These are phyloP conservation scores for Salpingoeca rosetta DNA, from an alignment of 78 protist genomes.

Conservation along the genomic window DNA sequence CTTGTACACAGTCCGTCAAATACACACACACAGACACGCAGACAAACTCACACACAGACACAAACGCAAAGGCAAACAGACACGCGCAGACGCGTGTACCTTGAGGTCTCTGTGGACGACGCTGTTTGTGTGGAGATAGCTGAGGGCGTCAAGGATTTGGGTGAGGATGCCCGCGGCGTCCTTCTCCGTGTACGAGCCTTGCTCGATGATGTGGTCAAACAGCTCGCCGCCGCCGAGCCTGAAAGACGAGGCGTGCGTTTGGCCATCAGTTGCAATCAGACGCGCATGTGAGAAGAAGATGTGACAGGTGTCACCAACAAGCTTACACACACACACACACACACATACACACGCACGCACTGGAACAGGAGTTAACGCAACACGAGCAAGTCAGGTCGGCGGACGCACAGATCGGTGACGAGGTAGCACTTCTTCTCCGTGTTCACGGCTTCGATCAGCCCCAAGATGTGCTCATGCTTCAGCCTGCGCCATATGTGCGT, in stretches of 20 bases:
- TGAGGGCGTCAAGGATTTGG: neutral
- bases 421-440: neutral
- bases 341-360: too few species aligned
- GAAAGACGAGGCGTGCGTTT: neutral
- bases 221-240: conserved; percentile 30
- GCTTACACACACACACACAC: too few species aligned
- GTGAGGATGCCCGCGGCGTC: neutral
- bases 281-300: neutral
- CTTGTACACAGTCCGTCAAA: too few species aligned
- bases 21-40: too few species aligned
- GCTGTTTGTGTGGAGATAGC: neutral
- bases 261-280: neutral
- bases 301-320: neutral
- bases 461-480: neutral
- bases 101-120: conserved; percentile 27
- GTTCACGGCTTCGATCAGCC: neutral
- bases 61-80: too few species aligned
- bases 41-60: too few species aligned
- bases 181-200: conserved; percentile 1
- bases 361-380: too few species aligned
- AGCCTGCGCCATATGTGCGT: neutral
- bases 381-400: neutral
- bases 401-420: conserved; percentile 10
- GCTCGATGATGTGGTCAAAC: conserved; percentile 17
- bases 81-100: too few species aligned